Evolutionary conservation across 2,329 filamentous ascomycete species (phyloP), one percentile per base, ranked within the genome.

Genomic region (Falciphora oryzae): DNA sequence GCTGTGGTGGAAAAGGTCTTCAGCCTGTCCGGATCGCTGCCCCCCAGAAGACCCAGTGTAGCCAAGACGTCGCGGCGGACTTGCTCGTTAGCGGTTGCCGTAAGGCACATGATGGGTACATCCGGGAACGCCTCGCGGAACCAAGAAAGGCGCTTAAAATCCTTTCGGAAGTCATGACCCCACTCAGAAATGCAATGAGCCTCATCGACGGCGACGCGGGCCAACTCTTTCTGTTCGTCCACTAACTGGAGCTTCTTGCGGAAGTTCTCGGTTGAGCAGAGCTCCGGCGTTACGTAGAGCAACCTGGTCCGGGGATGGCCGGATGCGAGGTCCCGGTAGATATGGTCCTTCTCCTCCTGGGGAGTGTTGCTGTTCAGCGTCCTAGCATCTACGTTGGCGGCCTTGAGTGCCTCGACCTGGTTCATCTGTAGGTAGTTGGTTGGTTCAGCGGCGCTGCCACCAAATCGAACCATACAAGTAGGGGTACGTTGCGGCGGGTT

Each of bases 141-240:
- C 87, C 92, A 97, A 2, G 86, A 89, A 8, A 98, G 83, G 27
- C 89, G 85, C 73, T 95, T 93, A 77, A 97, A 98, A 65, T 93
- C 91, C 50, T 89, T 91, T n/a, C 94, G 89, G 74, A 98, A 98
- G 75, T 98, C 94, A 74, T 98, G 93, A 1, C 94, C 94, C 94
- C 94, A 98, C 87, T 97, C 93, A 29, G 92, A 96, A 70, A 98
- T 96, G 75, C 94, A 98, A 75, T 98, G 94, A 2, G 94, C 94
- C 78, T 98, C 94, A 72, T 98, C 94, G 65, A 98, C 88, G 61
- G 91, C 94, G 68, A 98, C 86, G 18, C 94, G 87, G 13, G 90
- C 89, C n/a, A 98, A 84, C 76, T 97, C 92, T 65, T 85, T 85
- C 74, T 97, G 93, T 65, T 86, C 80, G 73, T 97, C 81, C 18